Percentiles rank a stretch among this genome's conserved stretches.
Conservation (phyloP, 768 basidiomycete species). For the Rhizopogon roseolus region DNA sequence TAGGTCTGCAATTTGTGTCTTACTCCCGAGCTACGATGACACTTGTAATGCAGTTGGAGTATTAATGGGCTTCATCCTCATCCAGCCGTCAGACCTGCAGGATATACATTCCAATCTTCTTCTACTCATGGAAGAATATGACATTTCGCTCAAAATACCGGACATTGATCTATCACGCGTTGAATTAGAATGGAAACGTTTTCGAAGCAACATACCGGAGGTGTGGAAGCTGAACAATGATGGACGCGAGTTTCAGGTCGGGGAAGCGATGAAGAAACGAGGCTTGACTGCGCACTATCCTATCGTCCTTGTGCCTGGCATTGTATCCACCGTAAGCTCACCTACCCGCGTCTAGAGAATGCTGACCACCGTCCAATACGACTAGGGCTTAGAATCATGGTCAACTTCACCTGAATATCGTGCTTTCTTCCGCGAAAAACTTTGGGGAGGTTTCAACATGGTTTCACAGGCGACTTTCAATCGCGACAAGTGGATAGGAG, state of each 20-base stretch:
- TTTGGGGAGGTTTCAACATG: slow-evolving; percentile 81
- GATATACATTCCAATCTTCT: slow-evolving; percentile 66
- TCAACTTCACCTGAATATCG: slow-evolving; percentile 82
- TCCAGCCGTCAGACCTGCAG: slow-evolving; percentile 63
- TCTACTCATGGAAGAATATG: slow-evolving; percentile 66
- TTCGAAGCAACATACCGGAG: slow-evolving; percentile 69
- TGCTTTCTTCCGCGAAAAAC: slow-evolving; percentile 86
- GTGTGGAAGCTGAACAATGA: slow-evolving; percentile 79
- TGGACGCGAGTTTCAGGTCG: slow-evolving; percentile 76
- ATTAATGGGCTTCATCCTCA: slow-evolving; percentile 56
- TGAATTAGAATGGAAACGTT: slow-evolving; percentile 65
- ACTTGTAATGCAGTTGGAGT: slow-evolving; percentile 48
- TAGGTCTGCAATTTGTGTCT: slow-evolving; percentile 36
- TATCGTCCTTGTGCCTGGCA: slow-evolving; percentile 83
- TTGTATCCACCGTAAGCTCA: slow-evolving; percentile 73
- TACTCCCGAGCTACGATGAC: slow-evolving; percentile 3
- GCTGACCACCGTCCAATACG: background rate
- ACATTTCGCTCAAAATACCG: slow-evolving; percentile 58
- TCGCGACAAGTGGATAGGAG: slow-evolving; percentile 83
- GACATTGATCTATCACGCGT: slow-evolving; percentile 64
- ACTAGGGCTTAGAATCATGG: slow-evolving; percentile 87
- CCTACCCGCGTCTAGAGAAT: background rate
- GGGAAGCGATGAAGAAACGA: slow-evolving; percentile 58
- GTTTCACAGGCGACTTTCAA: slow-evolving; percentile 79
- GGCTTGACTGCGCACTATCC: slow-evolving; percentile 72